A percentile compares a stretch with the other conserved stretches of the same genome.
These are phyloP conservation scores for Lasiodiplodia hormozganensis DNA, from an alignment of 2,329 filamentous ascomycete genomes.

Conservation along the genomic window DNA sequence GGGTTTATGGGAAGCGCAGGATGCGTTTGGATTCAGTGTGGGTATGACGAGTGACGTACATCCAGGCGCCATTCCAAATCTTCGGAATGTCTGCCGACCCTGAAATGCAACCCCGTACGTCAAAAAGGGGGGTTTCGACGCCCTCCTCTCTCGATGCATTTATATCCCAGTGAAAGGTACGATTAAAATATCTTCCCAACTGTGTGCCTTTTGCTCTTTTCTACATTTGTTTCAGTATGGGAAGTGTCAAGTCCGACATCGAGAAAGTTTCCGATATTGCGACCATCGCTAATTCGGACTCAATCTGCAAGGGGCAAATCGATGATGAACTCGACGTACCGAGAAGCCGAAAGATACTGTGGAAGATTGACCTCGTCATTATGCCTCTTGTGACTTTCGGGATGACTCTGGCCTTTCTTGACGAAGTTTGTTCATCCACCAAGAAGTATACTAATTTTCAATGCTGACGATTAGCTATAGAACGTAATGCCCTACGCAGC, in stretches of 20 bases:
- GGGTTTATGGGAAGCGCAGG: neutral
- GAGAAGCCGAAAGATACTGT: neutral
- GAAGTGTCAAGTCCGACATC: neutral
- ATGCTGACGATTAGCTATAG: neutral
- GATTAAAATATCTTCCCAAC: neutral
- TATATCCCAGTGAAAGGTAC: neutral
- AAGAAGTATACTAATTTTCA: neutral
- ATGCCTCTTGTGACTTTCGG: neutral
- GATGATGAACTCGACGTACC: neutral
- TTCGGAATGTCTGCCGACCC: neutral
- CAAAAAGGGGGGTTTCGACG: neutral
- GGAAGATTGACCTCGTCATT: neutral
- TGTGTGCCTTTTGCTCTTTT: neutral
- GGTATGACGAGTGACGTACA: neutral
- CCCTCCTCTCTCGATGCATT: neutral
- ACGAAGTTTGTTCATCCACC: neutral
- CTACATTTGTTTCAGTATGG: neutral
- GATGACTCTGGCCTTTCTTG: constrained; percentile 2
- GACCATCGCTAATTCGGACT: neutral
- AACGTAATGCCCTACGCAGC: neutral
- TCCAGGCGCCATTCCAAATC: neutral
- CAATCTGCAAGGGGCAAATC: neutral
- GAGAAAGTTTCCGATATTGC: neutral
- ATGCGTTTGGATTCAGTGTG: neutral
- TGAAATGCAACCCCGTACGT: neutral